Base-by-base conservation (phyloP, 169 alveolate species). In the Cryptosporidium xiaoi region DNA sequence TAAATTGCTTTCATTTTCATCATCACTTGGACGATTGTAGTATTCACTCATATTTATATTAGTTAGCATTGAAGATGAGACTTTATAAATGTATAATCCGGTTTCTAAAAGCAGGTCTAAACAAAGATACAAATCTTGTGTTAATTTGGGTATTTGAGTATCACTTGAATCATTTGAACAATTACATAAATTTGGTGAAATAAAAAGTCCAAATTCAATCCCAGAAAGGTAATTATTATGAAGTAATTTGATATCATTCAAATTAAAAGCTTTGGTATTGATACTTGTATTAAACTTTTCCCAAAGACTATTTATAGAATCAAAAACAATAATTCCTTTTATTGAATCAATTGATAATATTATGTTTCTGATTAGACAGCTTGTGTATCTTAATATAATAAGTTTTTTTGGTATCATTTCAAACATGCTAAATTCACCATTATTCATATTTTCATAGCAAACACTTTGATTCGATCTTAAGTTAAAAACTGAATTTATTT, bases 251-350 rank as follows among this genome's bases (percentile, higher is more conserved):
- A 77, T 62, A 24, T 77, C 48, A 34, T 77, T 13, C 1, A 77
- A 8, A 18, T 27, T 77, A 8, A 6, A 8, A 13, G 77, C 18
- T 6, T 60, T 29, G 20, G 58, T 62, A 20, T 29, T 29, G 18
- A 77, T 15, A 1, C 16, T 51, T 3, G 20, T 24, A n/a, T 60
- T 53, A 3, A 77, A 18, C 3, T 20, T 33, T 16, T 65, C 24
- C 87, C 87, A 77, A 13, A 77, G 64, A 27, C 29, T 36, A 24
- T 40, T 48, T 13, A 77, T 62, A 33, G 87, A 77, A 18, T 55
- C 53, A 66, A 77, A 77, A 3, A 55, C 33, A 27, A 60, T 48
- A 6, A 60, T 48, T 51, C 48, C 64, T 27, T 44, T 27, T n/a
- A 77, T 77, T 4, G 60, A 27, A 10, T 36, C 56, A 8, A 77